Base-by-base conservation (phyloP, 2,329 filamentous ascomycete genomes). In the Rhynchosporium agropyri region DNA sequence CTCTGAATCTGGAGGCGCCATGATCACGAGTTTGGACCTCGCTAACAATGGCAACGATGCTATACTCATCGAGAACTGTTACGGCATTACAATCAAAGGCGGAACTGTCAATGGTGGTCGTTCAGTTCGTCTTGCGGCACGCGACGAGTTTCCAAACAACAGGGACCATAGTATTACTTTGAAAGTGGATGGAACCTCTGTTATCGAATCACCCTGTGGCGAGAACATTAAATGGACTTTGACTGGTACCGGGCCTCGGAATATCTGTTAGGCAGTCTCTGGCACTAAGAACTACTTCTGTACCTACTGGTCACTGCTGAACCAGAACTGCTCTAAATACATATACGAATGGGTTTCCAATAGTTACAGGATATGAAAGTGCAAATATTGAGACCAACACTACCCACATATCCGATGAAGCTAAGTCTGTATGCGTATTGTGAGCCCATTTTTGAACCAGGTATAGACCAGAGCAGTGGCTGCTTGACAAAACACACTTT, bases 41-140 rank as follows among this genome's bases (percentile, higher is more conserved):
- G 50, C 50, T 9, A 56, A 61, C 29, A 55, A 40, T 9, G 59
- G 59, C 15, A 55, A 48, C 12, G 55, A 61, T 33, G 50, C 59
- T 12, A 55, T 61, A 10, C 42, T 61, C 7, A 26, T 61, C 28
- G 50, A 61, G 50, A 61, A 61, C 31, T 61, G 59, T 31, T 61
- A 61, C 36, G 50, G 50, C 4, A n/a, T 61, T 31, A 55, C 15
- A 9, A 61, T 61, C 9, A 46, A 26, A 13, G 50, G 50, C 1
- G 59, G 59, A 28, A 55, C 59, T 48, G 50, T 61, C 29, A 61
- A 38, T 8, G 59, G 59, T 4, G 49, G 49, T 20, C 50, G 50
- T 1, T 28, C 38, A 15, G 38, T 55, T 12, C 40, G 49, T 6
- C 10, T 56, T n/a, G 38, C 49, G 45, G 50, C 40, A 26, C 31